Percentiles rank a stretch among this genome's conserved stretches.
These are phyloP conservation scores for Ambispora gerdemannii DNA, from an alignment of 192 early-diverging fungal species.

Conservation along the genomic window DNA sequence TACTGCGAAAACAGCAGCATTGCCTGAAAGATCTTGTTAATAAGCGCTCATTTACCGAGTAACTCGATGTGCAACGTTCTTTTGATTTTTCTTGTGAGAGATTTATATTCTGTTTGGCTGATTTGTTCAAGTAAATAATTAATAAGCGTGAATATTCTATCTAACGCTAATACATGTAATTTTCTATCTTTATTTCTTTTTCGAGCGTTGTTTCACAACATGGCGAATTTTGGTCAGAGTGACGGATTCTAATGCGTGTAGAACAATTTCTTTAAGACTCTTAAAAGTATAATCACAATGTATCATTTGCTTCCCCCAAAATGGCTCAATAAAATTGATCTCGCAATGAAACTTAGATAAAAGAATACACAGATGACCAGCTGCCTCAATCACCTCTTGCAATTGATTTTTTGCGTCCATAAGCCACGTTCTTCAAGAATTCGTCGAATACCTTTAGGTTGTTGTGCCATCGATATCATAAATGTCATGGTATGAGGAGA, in stretches of 20 bases:
- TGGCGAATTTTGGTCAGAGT: too few relatives aligned
- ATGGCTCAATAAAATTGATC: slow-evolving; percentile 9
- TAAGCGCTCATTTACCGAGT: slow-evolving; percentile 27
- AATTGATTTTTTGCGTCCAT: slow-evolving; percentile 16
- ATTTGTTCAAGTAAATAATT: too few relatives aligned
- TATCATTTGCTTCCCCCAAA: background rate
- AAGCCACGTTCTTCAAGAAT: slow-evolving; percentile 31
- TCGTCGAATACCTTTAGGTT: slow-evolving; percentile 31
- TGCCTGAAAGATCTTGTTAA: slow-evolving; percentile 11
- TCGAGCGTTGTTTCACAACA: too few relatives aligned
- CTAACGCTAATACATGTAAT: too few relatives aligned
- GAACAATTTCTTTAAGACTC: slow-evolving; percentile 13
- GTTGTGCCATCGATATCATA: slow-evolving; percentile 27
- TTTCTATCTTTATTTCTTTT: too few relatives aligned
- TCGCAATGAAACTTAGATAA: background rate
- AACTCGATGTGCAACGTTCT: background rate
- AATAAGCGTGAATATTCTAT: too few relatives aligned
- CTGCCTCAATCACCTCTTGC: slow-evolving; percentile 4
- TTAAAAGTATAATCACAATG: slow-evolving; percentile 19
- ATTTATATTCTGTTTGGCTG: too few relatives aligned
- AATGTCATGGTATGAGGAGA: slow-evolving; percentile 28
- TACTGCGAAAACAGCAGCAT: slow-evolving; percentile 27
- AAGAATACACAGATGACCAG: background rate
- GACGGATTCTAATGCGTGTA: slow-evolving; percentile 5
- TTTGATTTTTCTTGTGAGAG: too few relatives aligned